A percentile compares a stretch with the other conserved stretches of the same genome.
Evolutionary conservation across 1,284 basidiomycete genomes (phyloP).

Genomic region (Ganoderma leucocontextum): DNA sequence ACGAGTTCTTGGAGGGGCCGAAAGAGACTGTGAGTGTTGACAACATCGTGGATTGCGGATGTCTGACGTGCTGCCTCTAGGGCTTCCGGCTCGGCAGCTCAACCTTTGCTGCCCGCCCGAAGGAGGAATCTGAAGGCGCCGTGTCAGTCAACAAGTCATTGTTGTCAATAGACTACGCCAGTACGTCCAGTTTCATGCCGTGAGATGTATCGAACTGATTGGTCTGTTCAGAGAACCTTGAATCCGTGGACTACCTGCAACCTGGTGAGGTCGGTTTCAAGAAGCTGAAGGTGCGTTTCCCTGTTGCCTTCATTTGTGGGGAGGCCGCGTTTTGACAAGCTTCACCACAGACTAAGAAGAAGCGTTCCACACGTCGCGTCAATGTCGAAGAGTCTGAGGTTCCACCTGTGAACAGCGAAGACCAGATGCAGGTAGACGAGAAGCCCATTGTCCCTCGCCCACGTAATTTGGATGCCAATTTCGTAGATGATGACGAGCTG

Average conservation of each 20-base stretch:
- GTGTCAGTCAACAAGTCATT: constrained; percentile 81
- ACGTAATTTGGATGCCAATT: constrained; percentile 83
- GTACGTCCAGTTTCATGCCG: constrained; percentile 56
- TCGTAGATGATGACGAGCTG: constrained; percentile 98
- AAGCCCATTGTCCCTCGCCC: constrained; percentile 66
- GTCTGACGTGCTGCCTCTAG: constrained; percentile 47
- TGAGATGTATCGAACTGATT: constrained; percentile 18
- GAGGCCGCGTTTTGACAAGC: not conserved
- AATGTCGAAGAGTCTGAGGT: constrained; percentile 68
- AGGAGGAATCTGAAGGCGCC: constrained; percentile 58
- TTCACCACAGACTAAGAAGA: constrained; percentile 87
- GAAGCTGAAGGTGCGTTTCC: constrained; percentile 77
- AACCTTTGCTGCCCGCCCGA: constrained; percentile 50
- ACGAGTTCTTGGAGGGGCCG: constrained; percentile 82
- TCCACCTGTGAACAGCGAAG: constrained; percentile 48
- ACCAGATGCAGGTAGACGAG: constrained; percentile 83
- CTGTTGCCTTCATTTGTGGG: not conserved
- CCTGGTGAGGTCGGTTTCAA: constrained; percentile 95
- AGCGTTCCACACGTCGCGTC: constrained; percentile 76
- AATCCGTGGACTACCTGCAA: constrained; percentile 87
- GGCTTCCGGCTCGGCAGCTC: constrained; percentile 83
- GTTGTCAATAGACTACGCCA: constrained; percentile 90
- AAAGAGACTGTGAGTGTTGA: constrained; percentile 64
- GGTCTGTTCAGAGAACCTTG: constrained; percentile 76
- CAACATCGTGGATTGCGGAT: not conserved